phyloP scores from a whole-genome alignment of 2,329 filamentous ascomycete species.

The Fusarium newnesense region DNA sequence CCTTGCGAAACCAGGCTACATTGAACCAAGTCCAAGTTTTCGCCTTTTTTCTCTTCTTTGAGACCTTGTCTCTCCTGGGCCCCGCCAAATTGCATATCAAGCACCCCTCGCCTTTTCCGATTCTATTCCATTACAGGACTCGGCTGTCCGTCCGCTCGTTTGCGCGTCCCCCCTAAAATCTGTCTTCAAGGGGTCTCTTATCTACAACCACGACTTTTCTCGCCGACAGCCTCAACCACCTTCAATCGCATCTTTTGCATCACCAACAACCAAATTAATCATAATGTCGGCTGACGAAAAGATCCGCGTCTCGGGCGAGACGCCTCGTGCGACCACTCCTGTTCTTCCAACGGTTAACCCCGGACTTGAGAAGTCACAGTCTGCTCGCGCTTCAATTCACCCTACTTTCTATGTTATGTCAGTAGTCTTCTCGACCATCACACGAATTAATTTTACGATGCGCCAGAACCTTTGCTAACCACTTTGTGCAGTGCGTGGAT shows the following conservation, averaged over 20 bases:
- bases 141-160: constrained; percentile 54
- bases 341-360: constrained; percentile 86
- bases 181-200: constrained; percentile 44
- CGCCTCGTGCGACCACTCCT: constrained; percentile 68
- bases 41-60: constrained; percentile 47
- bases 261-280: constrained; percentile 58
- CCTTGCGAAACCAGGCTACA: constrained; percentile 33
- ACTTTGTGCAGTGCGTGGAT: constrained; percentile 82
- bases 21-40: constrained; percentile 12
- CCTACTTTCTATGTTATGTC: constrained; percentile 86
- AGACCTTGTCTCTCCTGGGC: constrained; percentile 40
- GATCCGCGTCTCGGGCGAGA: constrained; percentile 83
- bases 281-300: constrained; percentile 74
- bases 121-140: constrained; percentile 46
- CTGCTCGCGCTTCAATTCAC: constrained; percentile 74
- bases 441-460: constrained; percentile 1
- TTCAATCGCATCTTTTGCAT: constrained; percentile 34
- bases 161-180: constrained; percentile 50
- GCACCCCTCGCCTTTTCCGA: constrained; percentile 43
- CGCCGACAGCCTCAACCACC: constrained; percentile 30
- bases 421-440: constrained; percentile 43
- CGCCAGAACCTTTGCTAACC: constrained; percentile 20
- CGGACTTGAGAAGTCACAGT: constrained; percentile 74
- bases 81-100: constrained; percentile 52
- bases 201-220: constrained; percentile 36